Percentiles rank a stretch among this genome's conserved stretches.
These are phyloP conservation scores for Backusella liffmaniae DNA, from an alignment of 192 early-diverging fungal genomes.

Conservation along the genomic window DNA sequence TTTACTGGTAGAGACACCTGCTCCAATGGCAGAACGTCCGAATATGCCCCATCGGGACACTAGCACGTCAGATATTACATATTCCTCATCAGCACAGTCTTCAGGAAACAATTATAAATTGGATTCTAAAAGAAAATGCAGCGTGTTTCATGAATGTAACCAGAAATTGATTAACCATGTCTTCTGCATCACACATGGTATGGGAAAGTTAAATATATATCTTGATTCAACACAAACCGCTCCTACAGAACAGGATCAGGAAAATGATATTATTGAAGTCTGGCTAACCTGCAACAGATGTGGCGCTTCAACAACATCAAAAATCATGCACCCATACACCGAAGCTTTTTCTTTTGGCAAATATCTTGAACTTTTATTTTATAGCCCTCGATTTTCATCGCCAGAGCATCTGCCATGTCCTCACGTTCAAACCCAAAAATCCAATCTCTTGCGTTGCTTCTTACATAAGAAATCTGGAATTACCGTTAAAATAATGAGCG, in stretches of 20 bases:
- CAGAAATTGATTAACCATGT: conserved; percentile 51
- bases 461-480: conserved; percentile 53
- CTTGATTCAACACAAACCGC: conserved; percentile 27
- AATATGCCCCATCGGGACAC: background rate
- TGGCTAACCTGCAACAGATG: conserved; percentile 85
- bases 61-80: background rate
- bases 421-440: conserved; percentile 46
- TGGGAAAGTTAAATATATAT: conserved; percentile 46
- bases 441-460: conserved; percentile 72
- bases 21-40: background rate
- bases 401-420: conserved; percentile 56
- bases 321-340: conserved; percentile 68
- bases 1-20: background rate
- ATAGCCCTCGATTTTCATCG: conserved; percentile 56
- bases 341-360: conserved; percentile 92
- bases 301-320: conserved; percentile 53
- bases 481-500: conserved; percentile 69
- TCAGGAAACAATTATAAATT: background rate
- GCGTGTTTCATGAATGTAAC: conserved; percentile 31
- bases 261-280: conserved; percentile 68
- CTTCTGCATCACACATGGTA: conserved; percentile 55
- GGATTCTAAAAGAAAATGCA: background rate
- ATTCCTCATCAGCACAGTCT: background rate
- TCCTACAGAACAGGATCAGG: conserved; percentile 43
- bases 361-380: conserved; percentile 85